A percentile compares a stretch with the other conserved stretches of the same genome.
Conservation (phyloP, 1,139 yeast species). For the Diutina scorzettiae region DNA sequence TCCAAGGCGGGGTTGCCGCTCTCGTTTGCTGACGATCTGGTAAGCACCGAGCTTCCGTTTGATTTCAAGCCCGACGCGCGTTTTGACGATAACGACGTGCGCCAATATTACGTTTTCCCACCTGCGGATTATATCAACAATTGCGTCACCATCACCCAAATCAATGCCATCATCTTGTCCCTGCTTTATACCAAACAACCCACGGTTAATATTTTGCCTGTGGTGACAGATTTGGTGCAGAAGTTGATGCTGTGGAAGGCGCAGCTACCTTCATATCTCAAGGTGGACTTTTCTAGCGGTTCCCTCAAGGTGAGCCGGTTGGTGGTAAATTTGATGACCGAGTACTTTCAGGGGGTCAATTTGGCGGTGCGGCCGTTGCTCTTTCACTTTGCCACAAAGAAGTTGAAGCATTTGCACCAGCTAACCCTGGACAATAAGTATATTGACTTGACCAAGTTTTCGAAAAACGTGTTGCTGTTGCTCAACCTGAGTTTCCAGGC, state of each 20-base stretch:
- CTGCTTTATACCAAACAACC: conserved; percentile 71
- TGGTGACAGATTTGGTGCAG: conserved; percentile 59
- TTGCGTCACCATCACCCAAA: conserved; percentile 72
- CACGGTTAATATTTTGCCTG: conserved; percentile 59
- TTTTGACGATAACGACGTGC: conserved; percentile 37
- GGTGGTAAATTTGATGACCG: conserved; percentile 71
- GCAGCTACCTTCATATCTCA: conserved; percentile 34
- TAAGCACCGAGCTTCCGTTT: conserved; percentile 63
- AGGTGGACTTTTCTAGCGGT: conserved; percentile 48
- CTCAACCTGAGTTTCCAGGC: conserved; percentile 78
- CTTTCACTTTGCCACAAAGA: conserved; percentile 68
- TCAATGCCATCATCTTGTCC: conserved; percentile 62
- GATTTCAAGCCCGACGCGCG: conserved; percentile 53
- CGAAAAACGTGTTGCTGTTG: conserved; percentile 54
- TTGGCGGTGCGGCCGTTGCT: conserved; percentile 71
- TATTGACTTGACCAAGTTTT: conserved; percentile 56
- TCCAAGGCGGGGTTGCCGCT: conserved; percentile 79
- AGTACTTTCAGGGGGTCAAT: conserved; percentile 77
- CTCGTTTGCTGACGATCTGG: conserved; percentile 68
- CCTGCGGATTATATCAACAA: conserved; percentile 70
- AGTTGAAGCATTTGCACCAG: conserved; percentile 40
- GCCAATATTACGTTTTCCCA: conserved; percentile 59
- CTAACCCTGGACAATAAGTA: conserved; percentile 35
- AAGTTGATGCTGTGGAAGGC: conserved; percentile 62
- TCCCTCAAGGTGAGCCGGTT: conserved; percentile 52